phyloP scores from a whole-genome alignment of 768 basidiomycete species.

The Dentipellis fragilis region DNA sequence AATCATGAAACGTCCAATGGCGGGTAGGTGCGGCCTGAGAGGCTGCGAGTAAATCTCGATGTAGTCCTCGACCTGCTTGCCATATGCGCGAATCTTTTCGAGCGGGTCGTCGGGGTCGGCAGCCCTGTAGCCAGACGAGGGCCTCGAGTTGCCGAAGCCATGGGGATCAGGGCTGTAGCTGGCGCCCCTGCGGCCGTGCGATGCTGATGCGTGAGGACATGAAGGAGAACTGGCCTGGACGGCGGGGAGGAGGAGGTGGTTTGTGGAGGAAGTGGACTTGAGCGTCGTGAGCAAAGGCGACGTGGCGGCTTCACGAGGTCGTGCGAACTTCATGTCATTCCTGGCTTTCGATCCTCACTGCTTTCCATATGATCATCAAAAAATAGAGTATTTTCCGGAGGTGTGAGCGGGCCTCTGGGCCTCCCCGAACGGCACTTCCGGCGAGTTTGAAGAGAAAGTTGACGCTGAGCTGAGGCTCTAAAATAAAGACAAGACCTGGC shows the following conservation, averaged over 20 bases:
- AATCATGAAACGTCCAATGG: constrained; percentile 92
- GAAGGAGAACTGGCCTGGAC: constrained; percentile 8
- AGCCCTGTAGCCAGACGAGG: constrained; percentile 63
- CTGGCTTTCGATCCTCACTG: no score
- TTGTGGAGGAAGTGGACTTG: not conserved
- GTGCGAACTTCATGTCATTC: not conserved
- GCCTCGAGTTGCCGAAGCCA: constrained; percentile 65
- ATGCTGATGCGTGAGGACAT: constrained; percentile 84
- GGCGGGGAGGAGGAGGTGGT: not conserved
- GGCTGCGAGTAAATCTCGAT: constrained; percentile 92
- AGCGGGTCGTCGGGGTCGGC: constrained; percentile 77
- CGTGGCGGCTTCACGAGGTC: not conserved
- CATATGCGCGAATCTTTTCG: constrained; percentile 62
- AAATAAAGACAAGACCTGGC: no score
- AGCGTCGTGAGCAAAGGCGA: not conserved
- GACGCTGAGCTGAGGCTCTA: no score
- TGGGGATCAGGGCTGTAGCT: constrained; percentile 65
- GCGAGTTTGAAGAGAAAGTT: no score
- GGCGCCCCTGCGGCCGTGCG: constrained; percentile 49
- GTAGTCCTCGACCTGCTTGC: constrained; percentile 79
- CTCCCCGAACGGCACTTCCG: no score
- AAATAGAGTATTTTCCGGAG: no score
- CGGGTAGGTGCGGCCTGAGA: constrained; percentile 86
- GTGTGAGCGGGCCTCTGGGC: no score
- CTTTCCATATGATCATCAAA: no score